phyloP scores from a whole-genome alignment of 805 yeast species.

The Candida boleticola region DNA sequence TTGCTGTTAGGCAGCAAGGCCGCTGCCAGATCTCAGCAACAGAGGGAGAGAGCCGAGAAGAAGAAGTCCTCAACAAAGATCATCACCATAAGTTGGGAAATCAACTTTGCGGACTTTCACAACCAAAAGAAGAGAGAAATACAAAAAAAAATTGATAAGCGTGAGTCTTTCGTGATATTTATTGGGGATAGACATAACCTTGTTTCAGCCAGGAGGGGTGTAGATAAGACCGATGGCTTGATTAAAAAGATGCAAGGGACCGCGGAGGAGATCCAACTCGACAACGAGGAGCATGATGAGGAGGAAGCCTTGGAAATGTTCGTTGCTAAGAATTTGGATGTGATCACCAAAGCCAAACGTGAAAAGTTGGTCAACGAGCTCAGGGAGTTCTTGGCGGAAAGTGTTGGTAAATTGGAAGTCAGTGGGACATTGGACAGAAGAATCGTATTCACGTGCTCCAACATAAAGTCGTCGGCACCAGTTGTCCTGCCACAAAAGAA shows the following conservation, averaged over 20 bases:
- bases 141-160: conserved; percentile 25
- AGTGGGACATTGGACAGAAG: conserved; percentile 26
- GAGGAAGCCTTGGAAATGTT: conserved; percentile 11
- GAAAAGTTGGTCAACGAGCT: conserved; percentile 27
- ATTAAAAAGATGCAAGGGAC: conserved; percentile 1
- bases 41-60: conserved; percentile 30
- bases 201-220: background rate
- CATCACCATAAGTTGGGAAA: conserved; percentile 35
- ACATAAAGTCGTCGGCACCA: conserved; percentile 3
- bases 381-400: conserved; percentile 26
- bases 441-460: conserved; percentile 23
- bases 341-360: conserved; percentile 21
- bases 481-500: conserved; percentile 2
- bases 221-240: conserved; percentile 2
- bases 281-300: background rate
- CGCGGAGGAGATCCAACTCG: background rate
- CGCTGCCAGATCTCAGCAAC: conserved; percentile 26
- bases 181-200: conserved; percentile 19
- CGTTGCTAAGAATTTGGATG: conserved; percentile 12
- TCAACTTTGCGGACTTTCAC: conserved; percentile 35
- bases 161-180: conserved; percentile 30
- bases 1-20: conserved; percentile 32
- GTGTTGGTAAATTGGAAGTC: conserved; percentile 23
- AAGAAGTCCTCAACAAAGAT: conserved; percentile 35
- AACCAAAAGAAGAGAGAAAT: conserved; percentile 38